These are phyloP conservation scores for Lasiodiplodia hormozganensis DNA, from an alignment of 2,329 filamentous ascomycete species.

Conservation along the genomic window DNA sequence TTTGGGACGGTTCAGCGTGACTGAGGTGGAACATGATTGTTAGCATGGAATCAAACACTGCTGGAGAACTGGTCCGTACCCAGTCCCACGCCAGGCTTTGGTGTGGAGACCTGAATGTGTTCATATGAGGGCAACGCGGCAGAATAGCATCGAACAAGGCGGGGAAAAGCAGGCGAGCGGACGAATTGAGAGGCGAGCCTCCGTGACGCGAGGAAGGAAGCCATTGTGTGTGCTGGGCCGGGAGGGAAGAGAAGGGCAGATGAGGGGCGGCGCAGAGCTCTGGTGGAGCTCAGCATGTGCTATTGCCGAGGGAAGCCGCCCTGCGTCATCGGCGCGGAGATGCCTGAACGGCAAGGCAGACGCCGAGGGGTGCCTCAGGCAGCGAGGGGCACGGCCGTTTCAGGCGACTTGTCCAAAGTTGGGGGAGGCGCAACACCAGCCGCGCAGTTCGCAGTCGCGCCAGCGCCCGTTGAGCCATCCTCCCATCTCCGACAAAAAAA, in stretches of 20 bases:
- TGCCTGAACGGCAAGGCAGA: conserved; percentile 23
- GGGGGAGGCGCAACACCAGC: conserved; percentile 27
- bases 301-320: conserved; percentile 21
- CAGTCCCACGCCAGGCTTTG: conserved; percentile 87
- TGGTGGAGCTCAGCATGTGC: conserved; percentile 1
- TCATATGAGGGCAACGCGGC: conserved; percentile 67
- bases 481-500: conserved; percentile 16
- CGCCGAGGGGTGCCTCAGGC: conserved; percentile 31
- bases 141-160: conserved; percentile 59
- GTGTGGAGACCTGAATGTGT: conserved; percentile 80
- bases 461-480: conserved; percentile 22
- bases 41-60: background rate
- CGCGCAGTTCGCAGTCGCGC: conserved; percentile 26
- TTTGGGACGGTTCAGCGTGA: conserved; percentile 92
- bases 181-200: conserved; percentile 68
- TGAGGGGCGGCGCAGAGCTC: conserved; percentile 1
- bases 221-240: conserved; percentile 40
- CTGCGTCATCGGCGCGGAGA: conserved; percentile 8
- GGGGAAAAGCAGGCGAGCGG: conserved; percentile 61
- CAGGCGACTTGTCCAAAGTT: conserved; percentile 27
- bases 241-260: background rate
- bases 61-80: conserved; percentile 61
- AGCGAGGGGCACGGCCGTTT: conserved; percentile 39
- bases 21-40: conserved; percentile 53
- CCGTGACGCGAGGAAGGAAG: conserved; percentile 64